These are phyloP conservation scores for Laburnicola sp. DNA, from an alignment of 2,329 filamentous ascomycete species.

Conservation along the genomic window DNA sequence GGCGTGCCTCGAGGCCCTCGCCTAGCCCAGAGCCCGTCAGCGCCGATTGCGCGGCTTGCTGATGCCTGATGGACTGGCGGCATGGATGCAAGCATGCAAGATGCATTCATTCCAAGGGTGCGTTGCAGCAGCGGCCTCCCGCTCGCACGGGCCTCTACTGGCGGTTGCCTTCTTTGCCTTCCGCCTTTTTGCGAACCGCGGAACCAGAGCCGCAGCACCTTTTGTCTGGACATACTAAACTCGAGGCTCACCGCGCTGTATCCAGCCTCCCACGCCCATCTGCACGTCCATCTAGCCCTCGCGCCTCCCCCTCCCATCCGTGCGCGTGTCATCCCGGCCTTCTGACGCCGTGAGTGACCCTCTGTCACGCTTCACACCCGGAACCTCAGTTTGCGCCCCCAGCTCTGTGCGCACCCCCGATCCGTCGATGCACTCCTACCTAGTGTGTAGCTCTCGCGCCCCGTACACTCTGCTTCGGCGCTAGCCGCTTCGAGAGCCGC, in stretches of 20 bases:
- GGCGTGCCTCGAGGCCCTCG: background rate
- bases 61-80: background rate
- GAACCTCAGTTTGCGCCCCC: background rate
- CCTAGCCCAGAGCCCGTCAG: background rate
- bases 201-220: background rate
- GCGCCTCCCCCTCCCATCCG: background rate
- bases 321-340: background rate
- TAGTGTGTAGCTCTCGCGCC: background rate
- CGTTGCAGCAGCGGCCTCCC: background rate
- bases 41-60: background rate
- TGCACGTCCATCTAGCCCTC: conserved; percentile 1
- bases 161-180: conserved; percentile 4
- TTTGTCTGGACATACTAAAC: background rate
- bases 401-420: conserved; percentile 3
- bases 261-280: conserved; percentile 4
- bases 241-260: conserved; percentile 5
- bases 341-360: background rate
- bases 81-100: background rate
- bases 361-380: background rate
- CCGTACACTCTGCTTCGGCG: background rate
- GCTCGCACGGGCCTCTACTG: background rate
- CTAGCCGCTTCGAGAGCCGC: conserved; percentile 8
- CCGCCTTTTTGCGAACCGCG: conserved; percentile 5
- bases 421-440: background rate
- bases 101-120: background rate